Base-by-base conservation (phyloP, 2,329 filamentous ascomycete species). In the Huntiella decipiens region DNA sequence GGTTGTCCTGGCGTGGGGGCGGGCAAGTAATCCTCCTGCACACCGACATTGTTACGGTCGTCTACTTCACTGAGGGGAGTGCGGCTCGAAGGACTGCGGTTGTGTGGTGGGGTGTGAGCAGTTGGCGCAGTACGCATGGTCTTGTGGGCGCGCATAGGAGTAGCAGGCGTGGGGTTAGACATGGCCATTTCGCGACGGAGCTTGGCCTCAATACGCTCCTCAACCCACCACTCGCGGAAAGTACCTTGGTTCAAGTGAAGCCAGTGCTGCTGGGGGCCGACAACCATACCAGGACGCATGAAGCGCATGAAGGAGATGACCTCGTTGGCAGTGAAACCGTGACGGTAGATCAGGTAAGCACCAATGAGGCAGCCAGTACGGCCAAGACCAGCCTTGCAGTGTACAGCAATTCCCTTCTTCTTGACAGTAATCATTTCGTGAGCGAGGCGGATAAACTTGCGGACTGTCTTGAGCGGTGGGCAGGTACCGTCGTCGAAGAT, bases 401-500 rank as follows among this genome's bases (percentile, higher is more conserved):
- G 91, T 5, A 98, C 91, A 4, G 91, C 91, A 53, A 98, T 95
- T 39, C 80, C 82, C 70, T 86, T 87, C 63, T 87, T 85, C 65
- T 82, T 83, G 43, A 87, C 71, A 1, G 79, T 87, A 57, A 98
- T 98, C 63, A 82, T 94, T 58, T 93, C 82, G 58, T 96, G 91
- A 1, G 91, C 87, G 49, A 98, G 71, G 54, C 84, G 84, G 61
- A 98, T 88, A 60, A 98, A 98, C 59, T 87, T 87, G 54, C 84
- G 78, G 22, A 98, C 91, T n/a, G 87, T 79, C 13, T 75, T 75
- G 44, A 98, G 67, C 2, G 85, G 78, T 16, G 91, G 91, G 60
- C 91, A 98, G 3, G 91, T 98, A 52, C 91, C 91, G 56, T 98
- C 91, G 57, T 96, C 91, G 58, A 98, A 98, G 57, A 98, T 96